Percentiles rank a stretch among this genome's conserved stretches.
phyloP scores from a whole-genome alignment of 441 rosid species.

The Jatropha podagrica region DNA sequence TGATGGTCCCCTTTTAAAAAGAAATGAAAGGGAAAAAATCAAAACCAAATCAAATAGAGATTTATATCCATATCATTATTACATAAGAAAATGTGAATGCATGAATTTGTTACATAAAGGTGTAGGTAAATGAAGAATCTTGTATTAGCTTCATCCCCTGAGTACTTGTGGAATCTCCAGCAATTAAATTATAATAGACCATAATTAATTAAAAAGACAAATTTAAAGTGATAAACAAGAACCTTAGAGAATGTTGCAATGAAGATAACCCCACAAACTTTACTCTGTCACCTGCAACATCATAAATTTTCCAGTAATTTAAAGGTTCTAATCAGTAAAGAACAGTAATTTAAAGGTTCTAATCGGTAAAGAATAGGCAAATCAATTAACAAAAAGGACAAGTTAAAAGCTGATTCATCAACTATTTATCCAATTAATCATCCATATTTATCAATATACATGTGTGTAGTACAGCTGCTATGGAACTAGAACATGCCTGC shows the following conservation, averaged over 20 bases:
- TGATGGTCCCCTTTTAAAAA: conserved; percentile 68
- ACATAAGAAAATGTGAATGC: neutral
- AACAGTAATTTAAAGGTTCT: conserved; percentile 16
- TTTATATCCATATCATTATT: neutral
- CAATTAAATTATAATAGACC: neutral
- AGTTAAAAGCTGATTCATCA: neutral
- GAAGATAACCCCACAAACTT: conserved; percentile 64
- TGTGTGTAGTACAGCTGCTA: neutral
- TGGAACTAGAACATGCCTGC: conserved; percentile 47
- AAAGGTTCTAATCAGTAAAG: conserved; percentile 1
- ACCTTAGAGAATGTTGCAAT: conserved; percentile 58
- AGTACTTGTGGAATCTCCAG: neutral
- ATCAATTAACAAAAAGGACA: neutral
- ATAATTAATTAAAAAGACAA: neutral
- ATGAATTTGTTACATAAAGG: neutral
- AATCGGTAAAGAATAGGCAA: neutral
- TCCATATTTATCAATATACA: too few relatives aligned
- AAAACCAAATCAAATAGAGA: neutral
- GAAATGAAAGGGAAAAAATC: conserved; percentile 1
- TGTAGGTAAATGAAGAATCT: neutral
- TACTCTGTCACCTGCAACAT: conserved; percentile 87
- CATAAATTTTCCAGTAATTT: conserved; percentile 18
- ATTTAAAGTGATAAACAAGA: conserved; percentile 3
- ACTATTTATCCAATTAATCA: too few relatives aligned
- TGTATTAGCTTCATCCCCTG: neutral